Base-by-base conservation (phyloP, 2,329 filamentous ascomycete species). In the Trichoderma sp. region DNA sequence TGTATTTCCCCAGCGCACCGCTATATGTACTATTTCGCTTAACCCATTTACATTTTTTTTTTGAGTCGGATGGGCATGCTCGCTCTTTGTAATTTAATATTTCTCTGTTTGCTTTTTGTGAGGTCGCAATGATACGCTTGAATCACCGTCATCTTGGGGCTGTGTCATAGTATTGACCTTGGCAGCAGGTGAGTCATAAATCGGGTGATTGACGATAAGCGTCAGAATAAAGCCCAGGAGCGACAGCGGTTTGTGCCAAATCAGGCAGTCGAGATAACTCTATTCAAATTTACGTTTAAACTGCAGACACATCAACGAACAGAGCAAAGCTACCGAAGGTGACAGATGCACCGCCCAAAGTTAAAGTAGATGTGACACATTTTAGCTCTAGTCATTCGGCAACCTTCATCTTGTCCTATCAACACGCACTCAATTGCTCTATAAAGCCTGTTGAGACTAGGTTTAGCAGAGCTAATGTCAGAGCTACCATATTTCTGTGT, bases 141-240 rank as follows among this genome's bases (percentile, higher is more conserved):
- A 65, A 21, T 56, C 24, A 21, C 16, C 4, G 26, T 13, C 14
- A 34, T 18, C 51, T 55, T 56, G 24, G 61, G 14, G 32, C 24
- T 56, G 61, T 56, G 61, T 65, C 26, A 65, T 30, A 24, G n/a
- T 49, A 49, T 24, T 49, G 18, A n/a, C 1, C 30, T 32, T 43
- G 61, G 51, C 61, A 26, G 11, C 24, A 56, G 37, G 34, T 65
- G 61, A 65, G 51, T 65, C 61, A 65, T 26, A 46, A 30, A 28
- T 63, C 34, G 56, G 34, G 32, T 26, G 26, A 56, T 37, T 56
- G 26, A n/a, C 32, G 13, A 61, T 49, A 30, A 28, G 26, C 26
- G 21, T 4, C 11, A 30, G 16, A 30, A 43, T 13, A 34, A 39
- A 59, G 6, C 24, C 14, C 18, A 6, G 21, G 16, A 43, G 60